Evolutionary conservation across 345 rosid genomes (phyloP), one percentile per base, ranked within the genome.

Genomic region (Eucalyptus guilfoylei): DNA sequence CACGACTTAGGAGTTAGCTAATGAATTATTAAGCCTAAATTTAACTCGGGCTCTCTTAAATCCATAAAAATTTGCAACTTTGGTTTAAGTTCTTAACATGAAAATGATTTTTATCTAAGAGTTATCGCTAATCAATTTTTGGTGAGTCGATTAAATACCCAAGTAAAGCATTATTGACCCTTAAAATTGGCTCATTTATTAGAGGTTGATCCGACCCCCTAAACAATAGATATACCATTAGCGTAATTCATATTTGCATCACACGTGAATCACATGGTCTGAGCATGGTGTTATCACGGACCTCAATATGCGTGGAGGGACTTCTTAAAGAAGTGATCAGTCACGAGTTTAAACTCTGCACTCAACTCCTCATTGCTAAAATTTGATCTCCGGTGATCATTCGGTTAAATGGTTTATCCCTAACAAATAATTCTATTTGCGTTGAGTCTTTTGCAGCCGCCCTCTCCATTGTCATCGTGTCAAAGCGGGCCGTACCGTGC

Each of bases 11-110:
- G 58, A 2, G 8, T 50, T 54, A 9, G 2, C 2, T 52, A 52
- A 16, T 54, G 5, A 1, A 54, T 54, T 54, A 54, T 0, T 54
- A 54, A 54, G 0, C 2, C 6, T 9, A 54, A 54, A 54, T 0
- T 54, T 54, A 54, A 23, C 60, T 23, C 0, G 1, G 24, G 11
- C 17, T 9, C 28, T 54, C 5, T 2, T 54, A 54, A 21, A 0
- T 0, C 0, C 2, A 52, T 52, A 52, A 3, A 17, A 17, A 52
- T 52, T 52, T 4, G 0, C 2, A 52, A 52, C 1, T 52, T 52
- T 4, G 5, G 1, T 52, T 52, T 21, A 54, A 21, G 11, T 8
- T 54, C 0, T 21, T 21, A 54, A 54, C 60, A 21, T 54, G 11
- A 19, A 54, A 52, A 19, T 52, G 24, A 49, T 14, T 49, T 49